phyloP scores from a whole-genome alignment of 78 protist species.

The Planoprotostelium fungivorum region DNA sequence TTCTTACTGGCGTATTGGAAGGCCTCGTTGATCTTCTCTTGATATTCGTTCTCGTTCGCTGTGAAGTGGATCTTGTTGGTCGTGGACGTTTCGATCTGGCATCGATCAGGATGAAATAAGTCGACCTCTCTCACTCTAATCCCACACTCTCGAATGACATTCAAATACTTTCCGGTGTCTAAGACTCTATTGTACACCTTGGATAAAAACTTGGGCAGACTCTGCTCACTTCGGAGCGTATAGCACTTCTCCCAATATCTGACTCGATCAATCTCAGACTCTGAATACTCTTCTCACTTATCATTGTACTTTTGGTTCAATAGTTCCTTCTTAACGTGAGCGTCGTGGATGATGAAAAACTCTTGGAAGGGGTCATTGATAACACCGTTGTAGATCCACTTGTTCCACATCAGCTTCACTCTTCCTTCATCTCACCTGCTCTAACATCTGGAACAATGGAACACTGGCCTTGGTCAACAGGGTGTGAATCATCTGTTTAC shows the following conservation, averaged over 20 bases:
- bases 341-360: constrained; percentile 63
- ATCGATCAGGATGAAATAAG: constrained; percentile 3
- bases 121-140: not conserved
- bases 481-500: constrained; percentile 11
- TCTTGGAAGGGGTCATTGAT: constrained; percentile 65
- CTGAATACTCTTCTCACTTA: not conserved
- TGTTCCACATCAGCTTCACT: not conserved
- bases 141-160: constrained; percentile 72
- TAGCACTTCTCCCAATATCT: constrained; percentile 63
- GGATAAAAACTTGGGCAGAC: constrained; percentile 45
- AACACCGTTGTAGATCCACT: constrained; percentile 73
- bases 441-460: constrained; percentile 73
- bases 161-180: constrained; percentile 72
- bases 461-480: constrained; percentile 35
- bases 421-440: not conserved
- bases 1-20: constrained; percentile 31
- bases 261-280: not conserved
- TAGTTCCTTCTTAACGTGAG: constrained; percentile 30
- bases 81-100: not conserved
- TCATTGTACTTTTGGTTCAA: constrained; percentile 44
- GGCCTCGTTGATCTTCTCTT: constrained; percentile 38
- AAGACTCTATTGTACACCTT: constrained; percentile 8
- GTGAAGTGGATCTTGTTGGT: constrained; percentile 20
- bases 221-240: constrained; percentile 1
- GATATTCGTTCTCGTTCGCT: constrained; percentile 22